A percentile compares a stretch with the other conserved stretches of the same genome.
phyloP scores from a whole-genome alignment of 2,329 filamentous ascomycete species.

The Cercospora brassicicola region DNA sequence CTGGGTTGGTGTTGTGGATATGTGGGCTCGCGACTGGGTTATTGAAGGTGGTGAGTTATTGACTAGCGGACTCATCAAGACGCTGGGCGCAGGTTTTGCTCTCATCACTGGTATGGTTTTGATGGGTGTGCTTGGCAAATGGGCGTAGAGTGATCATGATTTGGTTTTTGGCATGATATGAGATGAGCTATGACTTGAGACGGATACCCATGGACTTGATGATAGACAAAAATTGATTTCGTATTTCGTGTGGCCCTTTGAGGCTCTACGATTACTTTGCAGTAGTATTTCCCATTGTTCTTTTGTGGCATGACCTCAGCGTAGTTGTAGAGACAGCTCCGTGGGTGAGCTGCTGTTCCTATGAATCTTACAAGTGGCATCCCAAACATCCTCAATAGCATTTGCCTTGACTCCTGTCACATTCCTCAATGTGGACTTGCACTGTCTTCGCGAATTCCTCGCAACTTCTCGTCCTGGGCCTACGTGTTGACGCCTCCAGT shows the following conservation, averaged over 20 bases:
- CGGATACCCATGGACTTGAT: slow-evolving; percentile 1
- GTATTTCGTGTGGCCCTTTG: neutral
- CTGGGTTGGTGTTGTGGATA: slow-evolving; percentile 79
- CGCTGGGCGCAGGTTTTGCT: slow-evolving; percentile 15
- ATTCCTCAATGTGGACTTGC: neutral
- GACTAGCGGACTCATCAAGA: slow-evolving; percentile 21
- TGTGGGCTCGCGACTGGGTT: slow-evolving; percentile 76
- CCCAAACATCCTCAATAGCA: too few species aligned
- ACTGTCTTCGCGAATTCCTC: neutral
- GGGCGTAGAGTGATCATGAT: slow-evolving; percentile 30
- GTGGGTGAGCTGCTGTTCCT: neutral
- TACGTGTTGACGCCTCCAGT: neutral
- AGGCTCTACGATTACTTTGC: neutral
- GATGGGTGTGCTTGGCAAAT: slow-evolving; percentile 26
- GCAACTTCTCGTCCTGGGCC: too few species aligned
- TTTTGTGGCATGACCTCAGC: too few species aligned
- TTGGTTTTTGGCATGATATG: neutral
- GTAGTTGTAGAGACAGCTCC: neutral
- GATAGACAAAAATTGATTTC: neutral
- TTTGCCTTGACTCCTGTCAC: neutral
- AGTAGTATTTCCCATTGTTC: too few species aligned
- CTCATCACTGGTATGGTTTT: slow-evolving; percentile 22
- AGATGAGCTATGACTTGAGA: slow-evolving; percentile 7
- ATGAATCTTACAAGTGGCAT: neutral
- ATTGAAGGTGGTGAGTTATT: slow-evolving; percentile 25